These are phyloP conservation scores for Talaromyces marneffei DNA, from an alignment of 2,329 filamentous ascomycete genomes.

Conservation along the genomic window DNA sequence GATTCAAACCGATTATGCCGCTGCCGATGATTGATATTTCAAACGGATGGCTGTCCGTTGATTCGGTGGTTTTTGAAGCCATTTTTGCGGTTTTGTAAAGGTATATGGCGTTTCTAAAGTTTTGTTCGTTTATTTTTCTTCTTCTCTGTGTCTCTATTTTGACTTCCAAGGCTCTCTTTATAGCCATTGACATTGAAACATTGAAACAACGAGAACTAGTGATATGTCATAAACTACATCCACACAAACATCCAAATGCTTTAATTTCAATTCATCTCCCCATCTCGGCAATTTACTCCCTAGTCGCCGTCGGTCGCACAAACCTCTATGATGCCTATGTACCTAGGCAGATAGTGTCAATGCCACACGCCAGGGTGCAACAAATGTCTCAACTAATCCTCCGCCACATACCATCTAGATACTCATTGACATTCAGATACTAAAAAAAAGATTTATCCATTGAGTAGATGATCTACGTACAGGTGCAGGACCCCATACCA, in stretches of 20 bases:
- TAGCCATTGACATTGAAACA: background rate
- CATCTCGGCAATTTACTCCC: background rate
- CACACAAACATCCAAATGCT: background rate
- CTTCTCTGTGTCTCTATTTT: background rate
- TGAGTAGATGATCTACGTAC: too few species aligned
- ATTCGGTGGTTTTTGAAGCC: background rate
- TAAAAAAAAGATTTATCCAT: too few species aligned
- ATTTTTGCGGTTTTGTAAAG: background rate
- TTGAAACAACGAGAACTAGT: background rate
- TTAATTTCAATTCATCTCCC: background rate
- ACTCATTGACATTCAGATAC: background rate
- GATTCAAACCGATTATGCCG: conserved; percentile 24
- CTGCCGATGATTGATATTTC: conserved; percentile 26
- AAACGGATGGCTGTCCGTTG: background rate
- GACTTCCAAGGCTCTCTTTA: too few species aligned
- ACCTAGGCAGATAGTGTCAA: background rate
- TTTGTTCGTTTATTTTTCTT: background rate
- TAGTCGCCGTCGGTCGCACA: background rate
- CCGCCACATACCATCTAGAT: background rate
- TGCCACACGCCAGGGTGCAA: background rate
- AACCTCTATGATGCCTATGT: too few species aligned
- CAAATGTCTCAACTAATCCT: background rate
- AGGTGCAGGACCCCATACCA: too few species aligned
- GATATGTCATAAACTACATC: background rate
- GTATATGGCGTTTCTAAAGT: background rate